Evolutionary conservation across 2,329 filamentous ascomycete species (phyloP).

Genomic region (Dactylellina drechsleri): DNA sequence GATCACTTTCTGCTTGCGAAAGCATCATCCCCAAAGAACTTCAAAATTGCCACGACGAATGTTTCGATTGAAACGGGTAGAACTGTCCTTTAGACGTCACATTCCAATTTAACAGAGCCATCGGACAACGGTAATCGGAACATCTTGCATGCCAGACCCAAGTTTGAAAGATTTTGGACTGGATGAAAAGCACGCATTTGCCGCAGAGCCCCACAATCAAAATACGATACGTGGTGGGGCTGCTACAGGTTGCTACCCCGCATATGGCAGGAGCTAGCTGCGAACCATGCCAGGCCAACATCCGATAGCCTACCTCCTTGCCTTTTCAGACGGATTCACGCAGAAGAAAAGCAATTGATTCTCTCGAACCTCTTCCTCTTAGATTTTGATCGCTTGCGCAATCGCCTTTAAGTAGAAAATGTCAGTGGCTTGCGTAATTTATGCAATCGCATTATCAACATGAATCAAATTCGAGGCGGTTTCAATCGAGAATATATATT

Average conservation of each 20-base stretch:
- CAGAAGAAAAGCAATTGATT: constrained; percentile 7
- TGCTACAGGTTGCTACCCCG: constrained; percentile 31
- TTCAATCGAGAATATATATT: too few species aligned
- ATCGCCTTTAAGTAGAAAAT: too few species aligned
- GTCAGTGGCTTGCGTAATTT: too few species aligned
- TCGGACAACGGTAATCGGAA: constrained; percentile 31
- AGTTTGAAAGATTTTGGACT: too few species aligned
- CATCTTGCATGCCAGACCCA: constrained; percentile 29
- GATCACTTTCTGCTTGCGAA: constrained; percentile 32
- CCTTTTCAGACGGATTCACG: constrained; percentile 28
- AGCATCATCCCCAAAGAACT: neutral
- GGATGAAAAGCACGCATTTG: neutral
- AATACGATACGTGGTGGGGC: constrained; percentile 10
- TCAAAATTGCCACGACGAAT: neutral
- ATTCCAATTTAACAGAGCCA: neutral
- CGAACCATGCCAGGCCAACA: constrained; percentile 3
- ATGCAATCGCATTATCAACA: too few species aligned
- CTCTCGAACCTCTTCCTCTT: too few species aligned
- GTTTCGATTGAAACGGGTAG: too few species aligned
- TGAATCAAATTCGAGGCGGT: too few species aligned
- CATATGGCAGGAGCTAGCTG: constrained; percentile 41
- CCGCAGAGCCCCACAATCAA: constrained; percentile 17
- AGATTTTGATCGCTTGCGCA: too few species aligned
- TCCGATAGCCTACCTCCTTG: constrained; percentile 8
- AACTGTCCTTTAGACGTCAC: too few species aligned